Evolutionary conservation across 345 rosid genomes (phyloP), one percentile per base, ranked within the genome.

Genomic region (Salix caprea): DNA sequence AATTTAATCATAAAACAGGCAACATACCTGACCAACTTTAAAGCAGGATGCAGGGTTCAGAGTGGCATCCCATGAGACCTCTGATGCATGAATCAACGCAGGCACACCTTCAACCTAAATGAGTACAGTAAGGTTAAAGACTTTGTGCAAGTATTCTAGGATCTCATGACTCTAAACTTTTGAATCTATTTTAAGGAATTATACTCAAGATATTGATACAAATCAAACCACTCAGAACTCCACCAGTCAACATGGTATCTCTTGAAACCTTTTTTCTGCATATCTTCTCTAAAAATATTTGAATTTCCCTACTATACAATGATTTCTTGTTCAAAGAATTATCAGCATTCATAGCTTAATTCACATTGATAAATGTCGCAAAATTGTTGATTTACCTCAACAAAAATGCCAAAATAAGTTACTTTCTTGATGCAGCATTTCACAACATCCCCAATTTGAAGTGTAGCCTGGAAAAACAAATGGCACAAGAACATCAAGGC

Each of bases 1-100:
- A 68, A 73, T 76, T 65, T 54, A 40, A 68, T 24, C 62, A 76
- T 16, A 64, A 32, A 68, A 32, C 24, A 60, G 79, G 71, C 21
- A 50, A 67, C 70, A 70, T 89, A 91, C 99, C 99, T 95, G 97
- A 74, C 94, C 99, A 75, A 92, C 82, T 87, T 91, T 89, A 79
- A 90, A 91, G 87, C 80, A 86, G 65, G 96, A 88, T 67, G 87
- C 87, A 81, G 94, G 96, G 83, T 93, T 96, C 86, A 93, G 87
- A 24, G 98, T 91, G 72, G 96, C 92, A 92, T 91, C 94, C 99
- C 98, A 96, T 72, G 98, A 96, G 67, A 96, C 93, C 81, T 96
- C 98, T 5, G 92, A 82, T 67, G 93, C 96, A 87, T 93, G 98
- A 88, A 96, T 90, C 76, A 96, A 78, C 42, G 99, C 99, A 80